phyloP scores from a whole-genome alignment of 1,284 basidiomycete species.

The Heterobasidion occidentale region DNA sequence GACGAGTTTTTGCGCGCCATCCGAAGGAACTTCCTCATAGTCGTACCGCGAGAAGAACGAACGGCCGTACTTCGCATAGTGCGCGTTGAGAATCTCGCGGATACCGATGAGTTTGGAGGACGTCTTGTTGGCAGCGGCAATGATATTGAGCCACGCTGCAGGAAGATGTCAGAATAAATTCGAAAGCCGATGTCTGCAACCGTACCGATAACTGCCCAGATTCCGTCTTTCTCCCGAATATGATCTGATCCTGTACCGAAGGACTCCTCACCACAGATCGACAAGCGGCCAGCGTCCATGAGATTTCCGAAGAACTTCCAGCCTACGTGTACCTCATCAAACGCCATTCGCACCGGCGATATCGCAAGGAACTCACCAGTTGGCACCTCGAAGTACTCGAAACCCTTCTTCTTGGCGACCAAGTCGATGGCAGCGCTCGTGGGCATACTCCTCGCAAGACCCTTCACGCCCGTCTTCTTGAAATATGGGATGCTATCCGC shows the following conservation, averaged over 20 bases:
- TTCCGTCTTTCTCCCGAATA: slow-evolving; percentile 97
- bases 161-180: slow-evolving; percentile 2
- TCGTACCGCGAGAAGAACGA: slow-evolving; percentile 99
- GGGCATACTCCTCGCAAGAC: slow-evolving; percentile 94
- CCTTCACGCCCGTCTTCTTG: slow-evolving; percentile 86
- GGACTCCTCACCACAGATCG: slow-evolving; percentile 97
- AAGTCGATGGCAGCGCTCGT: slow-evolving; percentile 96
- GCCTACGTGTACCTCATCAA: slow-evolving; percentile 36
- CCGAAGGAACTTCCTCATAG: slow-evolving; percentile 95
- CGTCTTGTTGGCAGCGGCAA: slow-evolving; percentile 87
- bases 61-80: slow-evolving; percentile 92
- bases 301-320: slow-evolving; percentile 99
- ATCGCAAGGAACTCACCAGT: slow-evolving; percentile 55
- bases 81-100: slow-evolving; percentile 80
- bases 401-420: slow-evolving; percentile 90
- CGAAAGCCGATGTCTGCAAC: not conserved
- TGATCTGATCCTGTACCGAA: slow-evolving; percentile 99
- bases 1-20: slow-evolving; percentile 85
- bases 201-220: slow-evolving; percentile 91
- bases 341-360: not conserved
- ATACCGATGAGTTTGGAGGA: slow-evolving; percentile 76
- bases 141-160: slow-evolving; percentile 93
- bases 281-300: slow-evolving; percentile 96
- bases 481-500: slow-evolving; percentile 96
- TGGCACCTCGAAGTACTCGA: slow-evolving; percentile 94